A percentile compares a stretch with the other conserved stretches of the same genome.
Evolutionary conservation across 257 asterid genomes (phyloP).

Genomic region (Nicotiana noctiflora): DNA sequence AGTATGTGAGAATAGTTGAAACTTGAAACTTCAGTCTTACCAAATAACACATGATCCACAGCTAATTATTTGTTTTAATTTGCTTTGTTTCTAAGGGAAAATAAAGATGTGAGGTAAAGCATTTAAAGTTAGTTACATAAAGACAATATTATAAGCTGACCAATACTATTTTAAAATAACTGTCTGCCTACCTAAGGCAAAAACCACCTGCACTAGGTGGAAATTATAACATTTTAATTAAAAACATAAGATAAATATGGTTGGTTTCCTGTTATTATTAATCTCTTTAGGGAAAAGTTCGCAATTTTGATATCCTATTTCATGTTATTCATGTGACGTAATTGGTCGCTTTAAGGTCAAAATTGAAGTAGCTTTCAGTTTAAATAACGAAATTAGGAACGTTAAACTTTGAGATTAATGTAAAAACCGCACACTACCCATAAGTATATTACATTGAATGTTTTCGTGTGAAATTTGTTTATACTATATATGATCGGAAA

Average conservation of each 20-base stretch:
- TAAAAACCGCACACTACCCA: too few relatives aligned
- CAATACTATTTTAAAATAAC: conserved; percentile 4
- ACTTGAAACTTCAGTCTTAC: conserved; percentile 25
- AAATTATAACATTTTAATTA: neutral
- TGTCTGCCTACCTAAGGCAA: conserved; percentile 18
- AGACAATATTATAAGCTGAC: neutral
- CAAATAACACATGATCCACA: neutral
- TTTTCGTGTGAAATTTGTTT: too few relatives aligned
- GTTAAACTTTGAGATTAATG: too few relatives aligned
- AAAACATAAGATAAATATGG: neutral
- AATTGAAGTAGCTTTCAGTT: too few relatives aligned
- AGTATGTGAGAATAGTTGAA: conserved; percentile 7
- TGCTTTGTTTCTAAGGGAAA: conserved; percentile 23
- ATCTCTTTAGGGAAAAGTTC: neutral
- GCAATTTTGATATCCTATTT: neutral
- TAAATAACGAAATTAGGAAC: too few relatives aligned
- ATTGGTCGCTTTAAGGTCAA: neutral
- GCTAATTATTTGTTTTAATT: neutral
- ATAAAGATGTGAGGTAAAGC: neutral
- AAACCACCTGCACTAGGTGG: neutral
- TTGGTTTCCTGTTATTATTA: neutral
- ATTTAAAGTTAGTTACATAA: conserved; percentile 22
- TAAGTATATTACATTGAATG: too few relatives aligned
- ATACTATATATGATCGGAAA: too few relatives aligned
- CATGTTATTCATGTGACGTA: neutral